These are phyloP conservation scores for Conoideocrella luteorostrata DNA, from an alignment of 2,329 filamentous ascomycete species.

Conservation along the genomic window DNA sequence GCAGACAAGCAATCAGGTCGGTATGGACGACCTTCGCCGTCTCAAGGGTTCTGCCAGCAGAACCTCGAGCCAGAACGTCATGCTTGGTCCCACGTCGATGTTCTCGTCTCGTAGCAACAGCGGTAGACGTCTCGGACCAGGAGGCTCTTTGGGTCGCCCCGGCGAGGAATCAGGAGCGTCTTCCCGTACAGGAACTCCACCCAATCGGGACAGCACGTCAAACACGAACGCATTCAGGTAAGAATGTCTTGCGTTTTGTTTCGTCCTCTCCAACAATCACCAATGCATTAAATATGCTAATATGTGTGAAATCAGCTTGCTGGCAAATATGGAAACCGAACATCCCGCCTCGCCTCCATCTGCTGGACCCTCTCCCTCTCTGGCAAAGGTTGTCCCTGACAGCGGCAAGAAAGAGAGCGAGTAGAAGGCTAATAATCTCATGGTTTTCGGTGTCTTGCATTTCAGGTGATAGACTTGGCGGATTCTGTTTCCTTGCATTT, in stretches of 20 bases:
- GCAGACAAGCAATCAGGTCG: constrained; percentile 76
- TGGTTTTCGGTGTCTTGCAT: constrained; percentile 35
- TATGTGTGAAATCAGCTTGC: constrained; percentile 34
- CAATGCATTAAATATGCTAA: no score
- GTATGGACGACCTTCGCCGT: constrained; percentile 84
- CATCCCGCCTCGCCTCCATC: constrained; percentile 65
- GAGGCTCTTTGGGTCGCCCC: constrained; percentile 63
- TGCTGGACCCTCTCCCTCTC: constrained; percentile 57
- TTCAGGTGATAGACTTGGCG: constrained; percentile 46
- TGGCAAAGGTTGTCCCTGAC: constrained; percentile 56
- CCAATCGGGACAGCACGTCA: constrained; percentile 51
- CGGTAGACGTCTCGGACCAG: constrained; percentile 72
- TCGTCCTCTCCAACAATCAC: no score
- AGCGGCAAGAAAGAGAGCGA: constrained; percentile 48
- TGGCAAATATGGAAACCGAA: constrained; percentile 56
- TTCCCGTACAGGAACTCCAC: constrained; percentile 84
- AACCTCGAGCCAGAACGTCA: constrained; percentile 54
- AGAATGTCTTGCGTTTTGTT: constrained; percentile 25
- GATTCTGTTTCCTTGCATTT: constrained; percentile 41
- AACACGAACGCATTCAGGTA: constrained; percentile 94
- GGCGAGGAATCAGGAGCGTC: constrained; percentile 82
- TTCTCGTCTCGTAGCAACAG: constrained; percentile 88
- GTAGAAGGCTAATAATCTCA: constrained; percentile 28
- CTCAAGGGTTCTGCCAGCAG: constrained; percentile 60
- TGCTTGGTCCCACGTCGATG: constrained; percentile 78